Evolutionary conservation across 2,329 filamentous ascomycete genomes (phyloP).

Genomic region (Exophiala spinifera): DNA sequence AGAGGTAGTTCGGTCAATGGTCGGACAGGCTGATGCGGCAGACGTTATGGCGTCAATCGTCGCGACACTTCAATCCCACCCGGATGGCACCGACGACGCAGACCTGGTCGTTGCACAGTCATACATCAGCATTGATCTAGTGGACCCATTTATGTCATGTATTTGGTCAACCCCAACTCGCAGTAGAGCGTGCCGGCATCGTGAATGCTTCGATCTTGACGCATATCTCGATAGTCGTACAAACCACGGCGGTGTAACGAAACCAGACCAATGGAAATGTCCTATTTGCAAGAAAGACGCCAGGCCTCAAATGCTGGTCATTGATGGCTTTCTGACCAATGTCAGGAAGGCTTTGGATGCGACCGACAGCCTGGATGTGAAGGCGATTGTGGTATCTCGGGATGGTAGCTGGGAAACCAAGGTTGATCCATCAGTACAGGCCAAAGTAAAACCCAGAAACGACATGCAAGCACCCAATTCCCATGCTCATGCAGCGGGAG

Average conservation of each 20-base stretch:
- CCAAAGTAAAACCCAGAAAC: background rate
- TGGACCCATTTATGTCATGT: conserved; percentile 63
- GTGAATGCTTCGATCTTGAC: conserved; percentile 86
- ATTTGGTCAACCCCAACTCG: conserved; percentile 72
- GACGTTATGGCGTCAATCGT: conserved; percentile 58
- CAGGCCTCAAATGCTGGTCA: conserved; percentile 64
- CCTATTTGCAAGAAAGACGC: conserved; percentile 78
- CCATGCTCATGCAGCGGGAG: too few species aligned
- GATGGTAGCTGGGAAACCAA: conserved; percentile 60
- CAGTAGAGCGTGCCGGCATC: conserved; percentile 66
- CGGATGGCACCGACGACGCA: conserved; percentile 54
- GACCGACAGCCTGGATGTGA: conserved; percentile 50
- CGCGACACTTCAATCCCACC: conserved; percentile 24
- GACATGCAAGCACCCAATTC: too few species aligned
- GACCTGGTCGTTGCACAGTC: conserved; percentile 60
- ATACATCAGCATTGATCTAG: conserved; percentile 59
- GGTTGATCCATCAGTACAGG: background rate
- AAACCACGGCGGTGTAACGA: conserved; percentile 43
- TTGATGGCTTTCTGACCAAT: conserved; percentile 70
- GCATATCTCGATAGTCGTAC: conserved; percentile 70
- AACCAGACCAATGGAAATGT: conserved; percentile 77
- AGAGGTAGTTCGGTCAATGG: conserved; percentile 36
- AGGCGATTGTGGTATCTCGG: conserved; percentile 60
- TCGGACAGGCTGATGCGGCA: conserved; percentile 44
- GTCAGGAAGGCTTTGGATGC: conserved; percentile 57